Conservation (phyloP, 2,329 filamentous ascomycete species). For the Ascosphaera apis region DNA sequence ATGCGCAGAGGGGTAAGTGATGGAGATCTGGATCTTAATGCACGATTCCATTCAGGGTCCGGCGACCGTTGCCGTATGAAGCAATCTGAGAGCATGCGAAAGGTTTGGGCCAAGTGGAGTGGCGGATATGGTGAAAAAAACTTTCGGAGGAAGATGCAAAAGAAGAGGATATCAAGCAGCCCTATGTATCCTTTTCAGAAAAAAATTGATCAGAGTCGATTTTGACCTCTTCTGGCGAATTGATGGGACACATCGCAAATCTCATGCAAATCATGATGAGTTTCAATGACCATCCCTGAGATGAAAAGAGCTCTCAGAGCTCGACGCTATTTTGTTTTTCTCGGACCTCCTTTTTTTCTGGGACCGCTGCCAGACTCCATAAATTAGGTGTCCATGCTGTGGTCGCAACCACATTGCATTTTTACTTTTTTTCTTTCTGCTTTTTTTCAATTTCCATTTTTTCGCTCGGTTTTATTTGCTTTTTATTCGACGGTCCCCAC, state of each 20-base stretch:
- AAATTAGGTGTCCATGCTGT: neutral
- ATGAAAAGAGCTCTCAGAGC: neutral
- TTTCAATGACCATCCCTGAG: neutral
- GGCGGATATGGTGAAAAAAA: neutral
- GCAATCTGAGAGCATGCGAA: constrained; percentile 1
- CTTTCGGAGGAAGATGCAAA: neutral
- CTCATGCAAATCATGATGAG: neutral
- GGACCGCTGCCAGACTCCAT: neutral
- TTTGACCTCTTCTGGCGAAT: neutral
- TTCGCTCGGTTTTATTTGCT: neutral
- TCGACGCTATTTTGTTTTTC: neutral
- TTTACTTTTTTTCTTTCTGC: neutral
- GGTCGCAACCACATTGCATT: neutral
- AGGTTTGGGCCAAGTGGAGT: neutral
- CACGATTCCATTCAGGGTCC: neutral
- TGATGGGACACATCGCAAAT: neutral
- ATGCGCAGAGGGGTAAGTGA: neutral
- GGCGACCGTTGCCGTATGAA: constrained; percentile 1
- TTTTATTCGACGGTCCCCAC: neutral
- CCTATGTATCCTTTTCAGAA: neutral
- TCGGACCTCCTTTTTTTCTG: neutral
- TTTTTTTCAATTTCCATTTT: neutral
- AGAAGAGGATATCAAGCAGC: neutral
- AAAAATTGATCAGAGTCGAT: neutral
- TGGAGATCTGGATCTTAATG: constrained; percentile 1